Evolutionary conservation across 2,329 filamentous ascomycete genomes (phyloP), one percentile per base, ranked within the genome.

Genomic region (Talaromyces sp.): DNA sequence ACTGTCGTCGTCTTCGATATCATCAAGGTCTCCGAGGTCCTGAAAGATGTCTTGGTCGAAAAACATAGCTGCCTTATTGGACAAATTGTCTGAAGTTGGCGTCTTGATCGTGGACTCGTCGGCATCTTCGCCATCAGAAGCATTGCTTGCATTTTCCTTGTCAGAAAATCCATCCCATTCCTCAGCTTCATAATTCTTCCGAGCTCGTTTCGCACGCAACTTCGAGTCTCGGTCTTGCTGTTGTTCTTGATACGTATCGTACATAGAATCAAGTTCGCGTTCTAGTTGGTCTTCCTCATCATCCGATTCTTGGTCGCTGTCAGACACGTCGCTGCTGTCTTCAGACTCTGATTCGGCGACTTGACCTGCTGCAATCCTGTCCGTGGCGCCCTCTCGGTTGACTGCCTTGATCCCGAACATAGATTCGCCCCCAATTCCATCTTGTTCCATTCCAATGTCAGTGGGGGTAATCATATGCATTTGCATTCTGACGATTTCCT

Each of bases 1-100:
- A 59, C 73, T 75, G 27, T 77, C 78, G 9, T 81, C 78, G 9
- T 78, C 76, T 6, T 83, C 80, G 30, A 85, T 81, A 18, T 87
- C 87, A 2, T 88, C 78, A 23, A 89, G 75, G 0, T 86, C 90
- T 27, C 87, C 86, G 59, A 98, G 87, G 44, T 87, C 91, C 67
- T 93, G 88, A 81, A 99, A 99, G 47, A 99, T 89, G 67, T 97
- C 93, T 73, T 97, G 94, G 68, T 90, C 89, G 75, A 99, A 99
- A 79, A 99, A 99, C 64, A 89, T 85, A 9, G 89, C 85, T 8
- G 95, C 95, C 65, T 92, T 86, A 74, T 88, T 93, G 2, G 92
- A 96, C n/a, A 98, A 81, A 10, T 85, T 87, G 27, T 70, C 72
- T 31, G 69, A 64, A 36, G 73, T 65, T n/a, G 70, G 66, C 5